A percentile compares a stretch with the other conserved stretches of the same genome.
Conservation (phyloP, 345 rosid genomes). For the Erysimum cheiranthoides region DNA sequence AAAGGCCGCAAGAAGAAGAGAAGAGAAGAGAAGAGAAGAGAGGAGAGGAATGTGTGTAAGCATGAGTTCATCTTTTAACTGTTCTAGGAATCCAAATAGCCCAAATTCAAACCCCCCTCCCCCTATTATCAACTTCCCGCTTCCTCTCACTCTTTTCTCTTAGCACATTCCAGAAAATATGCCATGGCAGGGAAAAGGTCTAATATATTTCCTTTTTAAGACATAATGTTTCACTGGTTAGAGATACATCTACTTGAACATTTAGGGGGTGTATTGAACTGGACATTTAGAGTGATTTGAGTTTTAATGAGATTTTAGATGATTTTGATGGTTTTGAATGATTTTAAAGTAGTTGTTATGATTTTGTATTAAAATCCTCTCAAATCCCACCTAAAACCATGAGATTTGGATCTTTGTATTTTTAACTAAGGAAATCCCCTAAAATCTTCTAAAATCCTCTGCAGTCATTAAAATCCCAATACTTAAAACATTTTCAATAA, state of each 20-base stretch:
- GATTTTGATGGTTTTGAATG: too few relatives aligned
- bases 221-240: neutral
- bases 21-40: neutral
- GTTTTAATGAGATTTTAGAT: too few relatives aligned
- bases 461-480: too few relatives aligned
- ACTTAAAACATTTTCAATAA: too few relatives aligned
- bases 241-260: neutral
- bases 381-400: too few relatives aligned
- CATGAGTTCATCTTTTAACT: neutral
- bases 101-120: neutral
- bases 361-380: too few relatives aligned
- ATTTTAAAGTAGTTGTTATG: too few relatives aligned
- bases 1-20: conserved; percentile 7
- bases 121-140: neutral
- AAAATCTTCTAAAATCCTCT: too few relatives aligned
- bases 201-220: neutral
- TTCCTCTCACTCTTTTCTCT: neutral
- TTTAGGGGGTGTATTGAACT: too few relatives aligned
- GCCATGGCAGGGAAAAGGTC: neutral
- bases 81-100: neutral
- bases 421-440: too few relatives aligned
- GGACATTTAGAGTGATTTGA: too few relatives aligned
- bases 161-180: neutral
- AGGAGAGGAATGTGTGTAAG: neutral
- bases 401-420: too few relatives aligned